These are phyloP conservation scores for Zanthoxylum bungeanum DNA, from an alignment of 345 rosid genomes.

Conservation along the genomic window DNA sequence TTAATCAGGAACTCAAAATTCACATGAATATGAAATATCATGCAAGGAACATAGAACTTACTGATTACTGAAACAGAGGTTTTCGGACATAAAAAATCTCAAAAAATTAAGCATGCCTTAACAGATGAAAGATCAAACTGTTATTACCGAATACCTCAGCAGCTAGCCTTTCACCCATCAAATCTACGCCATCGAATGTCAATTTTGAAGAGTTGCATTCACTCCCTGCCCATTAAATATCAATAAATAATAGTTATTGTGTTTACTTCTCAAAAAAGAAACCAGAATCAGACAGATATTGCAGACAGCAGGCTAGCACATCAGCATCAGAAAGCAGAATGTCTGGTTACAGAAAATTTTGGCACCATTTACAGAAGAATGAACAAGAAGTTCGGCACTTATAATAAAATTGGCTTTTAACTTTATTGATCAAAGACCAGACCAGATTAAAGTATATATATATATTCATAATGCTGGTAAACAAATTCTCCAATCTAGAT, in stretches of 20 bases:
- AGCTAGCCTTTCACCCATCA: conserved; percentile 92
- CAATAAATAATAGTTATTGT: conserved; percentile 1
- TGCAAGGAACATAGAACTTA: not conserved
- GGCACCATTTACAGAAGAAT: not conserved
- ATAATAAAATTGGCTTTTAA: not conserved
- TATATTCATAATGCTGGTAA: not conserved
- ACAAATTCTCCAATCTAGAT: not conserved
- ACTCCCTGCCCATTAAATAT: conserved; percentile 57
- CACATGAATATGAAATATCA: conserved; percentile 2
- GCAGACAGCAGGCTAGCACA: not conserved
- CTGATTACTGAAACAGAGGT: conserved; percentile 3
- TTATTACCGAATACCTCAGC: conserved; percentile 59
- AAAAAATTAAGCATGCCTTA: conserved; percentile 2
- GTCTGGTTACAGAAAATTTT: not conserved
- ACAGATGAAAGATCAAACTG: conserved; percentile 17
- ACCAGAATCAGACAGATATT: not conserved
- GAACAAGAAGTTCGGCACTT: not conserved
- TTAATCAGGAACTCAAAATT: conserved; percentile 15
- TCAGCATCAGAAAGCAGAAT: not conserved
- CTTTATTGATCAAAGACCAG: not conserved
- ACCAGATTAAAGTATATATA: not conserved
- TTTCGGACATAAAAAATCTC: conserved; percentile 2
- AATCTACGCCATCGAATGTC: conserved; percentile 92
- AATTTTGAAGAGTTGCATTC: conserved; percentile 67
- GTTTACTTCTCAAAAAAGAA: not conserved